phyloP scores from a whole-genome alignment of 805 yeast species.

The Metschnikowia peoriensis region DNA sequence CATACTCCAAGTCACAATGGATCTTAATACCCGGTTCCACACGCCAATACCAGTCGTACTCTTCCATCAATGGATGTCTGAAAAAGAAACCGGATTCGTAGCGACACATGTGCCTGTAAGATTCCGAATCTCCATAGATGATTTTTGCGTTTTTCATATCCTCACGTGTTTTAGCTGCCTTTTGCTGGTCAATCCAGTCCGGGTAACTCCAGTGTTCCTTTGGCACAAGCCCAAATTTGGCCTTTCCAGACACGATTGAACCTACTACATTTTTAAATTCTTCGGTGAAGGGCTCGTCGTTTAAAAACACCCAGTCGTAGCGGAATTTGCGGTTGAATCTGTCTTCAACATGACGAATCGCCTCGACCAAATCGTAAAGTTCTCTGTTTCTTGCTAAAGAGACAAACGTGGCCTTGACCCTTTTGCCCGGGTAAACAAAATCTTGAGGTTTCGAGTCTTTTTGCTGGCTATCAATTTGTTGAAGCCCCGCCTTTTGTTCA shows the following conservation, averaged over 20 bases:
- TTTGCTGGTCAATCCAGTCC: constrained; percentile 20
- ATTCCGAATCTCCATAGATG: constrained; percentile 27
- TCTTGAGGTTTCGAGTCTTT: constrained; percentile 5
- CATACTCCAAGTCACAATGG: constrained; percentile 26
- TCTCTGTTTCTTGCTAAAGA: constrained; percentile 19
- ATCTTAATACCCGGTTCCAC: constrained; percentile 24
- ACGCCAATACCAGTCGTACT: constrained; percentile 28
- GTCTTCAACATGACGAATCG: constrained; percentile 24
- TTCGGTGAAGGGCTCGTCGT: constrained; percentile 24
- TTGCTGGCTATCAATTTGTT: constrained; percentile 8
- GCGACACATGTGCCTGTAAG: constrained; percentile 23
- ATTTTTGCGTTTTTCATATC: constrained; percentile 25
- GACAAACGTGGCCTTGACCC: constrained; percentile 18
- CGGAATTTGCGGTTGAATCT: constrained; percentile 22
- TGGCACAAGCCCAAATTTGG: constrained; percentile 22
- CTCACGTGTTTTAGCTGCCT: constrained; percentile 27
- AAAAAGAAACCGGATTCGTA: constrained; percentile 23
- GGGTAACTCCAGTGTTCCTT: constrained; percentile 22
- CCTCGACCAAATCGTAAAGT: constrained; percentile 12
- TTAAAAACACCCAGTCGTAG: constrained; percentile 28
- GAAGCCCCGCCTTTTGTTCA: constrained; percentile 9
- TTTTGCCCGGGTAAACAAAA: constrained; percentile 9
- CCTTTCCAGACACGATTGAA: constrained; percentile 21
- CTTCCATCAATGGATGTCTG: constrained; percentile 19
- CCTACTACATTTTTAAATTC: constrained; percentile 19